phyloP scores from a whole-genome alignment of 805 yeast genomes.

The Lipomyces chichibuensis region DNA sequence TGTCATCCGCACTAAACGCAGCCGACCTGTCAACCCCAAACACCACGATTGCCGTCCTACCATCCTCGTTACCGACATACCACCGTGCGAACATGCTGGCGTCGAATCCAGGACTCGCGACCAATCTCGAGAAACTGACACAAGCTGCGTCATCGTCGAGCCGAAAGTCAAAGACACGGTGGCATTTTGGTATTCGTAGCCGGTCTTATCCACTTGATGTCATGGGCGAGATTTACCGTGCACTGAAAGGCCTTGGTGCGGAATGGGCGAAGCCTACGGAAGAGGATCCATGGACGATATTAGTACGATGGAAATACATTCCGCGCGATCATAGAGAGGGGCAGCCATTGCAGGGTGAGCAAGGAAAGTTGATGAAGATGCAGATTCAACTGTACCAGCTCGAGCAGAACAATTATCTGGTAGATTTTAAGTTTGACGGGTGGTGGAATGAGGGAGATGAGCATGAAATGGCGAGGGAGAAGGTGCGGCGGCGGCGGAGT shows the following conservation, averaged over 20 bases:
- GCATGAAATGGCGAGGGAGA: conserved; percentile 33
- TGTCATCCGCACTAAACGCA: conserved; percentile 43
- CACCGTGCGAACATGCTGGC: conserved; percentile 84
- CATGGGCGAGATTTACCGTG: conserved; percentile 97
- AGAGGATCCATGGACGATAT: conserved; percentile 82
- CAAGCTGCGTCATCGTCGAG: conserved; percentile 50
- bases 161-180: conserved; percentile 88
- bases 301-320: conserved; percentile 88
- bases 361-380: conserved; percentile 75
- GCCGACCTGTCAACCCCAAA: conserved; percentile 53
- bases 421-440: conserved; percentile 96
- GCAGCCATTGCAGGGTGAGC: conserved; percentile 39
- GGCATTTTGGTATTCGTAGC: conserved; percentile 98
- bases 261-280: conserved; percentile 97
- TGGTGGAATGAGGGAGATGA: conserved; percentile 65
- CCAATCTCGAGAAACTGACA: conserved; percentile 46
- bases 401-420: conserved; percentile 93
- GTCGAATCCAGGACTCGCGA: conserved; percentile 31
- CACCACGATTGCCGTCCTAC: conserved; percentile 87
- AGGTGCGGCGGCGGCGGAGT: conserved; percentile 29
- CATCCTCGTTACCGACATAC: conserved; percentile 90
- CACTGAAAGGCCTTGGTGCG: conserved; percentile 89
- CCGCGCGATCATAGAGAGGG: conserved; percentile 41
- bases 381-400: conserved; percentile 93
- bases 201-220: conserved; percentile 96